Base-by-base conservation (phyloP, 225 moss, liverwort and hornwort species). In the Sphagnum contortum region DNA sequence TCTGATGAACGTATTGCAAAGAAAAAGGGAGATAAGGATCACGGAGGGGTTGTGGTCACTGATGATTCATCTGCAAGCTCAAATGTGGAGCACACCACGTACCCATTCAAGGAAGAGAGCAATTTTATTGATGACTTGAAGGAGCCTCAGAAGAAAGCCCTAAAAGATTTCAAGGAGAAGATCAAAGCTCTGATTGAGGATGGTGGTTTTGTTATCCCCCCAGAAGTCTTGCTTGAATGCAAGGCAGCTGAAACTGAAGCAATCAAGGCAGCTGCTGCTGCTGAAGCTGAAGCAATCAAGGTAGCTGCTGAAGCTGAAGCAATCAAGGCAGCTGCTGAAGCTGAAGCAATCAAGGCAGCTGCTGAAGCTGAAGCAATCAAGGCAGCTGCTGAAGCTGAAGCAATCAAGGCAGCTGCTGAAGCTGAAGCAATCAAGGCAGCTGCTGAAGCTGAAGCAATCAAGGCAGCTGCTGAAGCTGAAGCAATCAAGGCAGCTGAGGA, bases 121-220 rank as follows among this genome's bases (percentile, higher is more conserved):
- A 75, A 85, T 65, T 49, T 74, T 3, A 72, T 80, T 1, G 57
- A 64, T 6, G 84, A 85, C 12, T 72, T 85, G 71, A 85, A 81
- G 70, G 78, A 70, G 0, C 6, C 67, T 9, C 77, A 85, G 66
- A 80, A 77, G 62, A 81, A 75, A 50, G 78, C 84, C 2, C 65
- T 85, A 6, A 68, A 75, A 47, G 84, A 84, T 12, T 84, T 84
- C 57, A 84, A 76, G 50, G 50, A 72, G 44, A 80, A 73, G 77
- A 84, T 84, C 66, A 72, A 70, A 13, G 75, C 76, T 48, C 80
- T 74, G 11, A 75, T 84, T 52, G 64, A 65, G 50, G 69, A 57
- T 48, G 70, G 68, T 45, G 84, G 80, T 66, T 84, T 84, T 61
- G 76, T 60, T 54, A 66, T 74, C 3, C 83, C 83, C 44, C 71